These are phyloP conservation scores for Phytophthora crassamura DNA, from an alignment of 352 stramenopile genomes.

Conservation along the genomic window DNA sequence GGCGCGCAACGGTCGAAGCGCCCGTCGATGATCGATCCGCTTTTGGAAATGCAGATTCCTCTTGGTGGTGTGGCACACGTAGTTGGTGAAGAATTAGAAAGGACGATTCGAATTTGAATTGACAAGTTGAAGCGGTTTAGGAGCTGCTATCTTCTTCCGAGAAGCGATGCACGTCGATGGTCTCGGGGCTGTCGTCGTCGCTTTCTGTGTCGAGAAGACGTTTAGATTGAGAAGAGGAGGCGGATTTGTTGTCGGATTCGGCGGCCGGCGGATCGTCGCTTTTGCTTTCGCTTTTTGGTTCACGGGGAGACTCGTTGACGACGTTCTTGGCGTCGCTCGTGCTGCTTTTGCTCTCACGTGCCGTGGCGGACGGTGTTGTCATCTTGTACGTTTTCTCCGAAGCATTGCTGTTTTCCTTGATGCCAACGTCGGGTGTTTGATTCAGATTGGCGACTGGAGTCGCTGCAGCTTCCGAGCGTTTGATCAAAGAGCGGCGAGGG, in stretches of 20 bases:
- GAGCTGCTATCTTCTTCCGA: slow-evolving; percentile 9
- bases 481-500: slow-evolving; percentile 12
- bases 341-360: not conserved
- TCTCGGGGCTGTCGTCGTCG: slow-evolving; percentile 6
- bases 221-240: not conserved
- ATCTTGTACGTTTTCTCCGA: slow-evolving; percentile 1
- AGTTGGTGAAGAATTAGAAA: not conserved
- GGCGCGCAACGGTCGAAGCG: slow-evolving; percentile 5
- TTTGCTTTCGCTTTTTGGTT: slow-evolving; percentile 15
- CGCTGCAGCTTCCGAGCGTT: not conserved
- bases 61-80: slow-evolving; percentile 1
- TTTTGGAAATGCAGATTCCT: slow-evolving; percentile 4
- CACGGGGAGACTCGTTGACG: slow-evolving; percentile 5
- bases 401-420: slow-evolving; percentile 2
- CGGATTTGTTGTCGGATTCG: not conserved
- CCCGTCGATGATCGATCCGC: slow-evolving; percentile 19
- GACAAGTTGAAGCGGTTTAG: slow-evolving; percentile 24
- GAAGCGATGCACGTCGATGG: slow-evolving; percentile 10
- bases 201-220: not conserved
- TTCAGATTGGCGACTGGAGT: not conserved
- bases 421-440: not conserved
- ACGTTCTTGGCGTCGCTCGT: not conserved
- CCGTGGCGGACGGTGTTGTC: not conserved
- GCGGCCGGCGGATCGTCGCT: slow-evolving; percentile 7
- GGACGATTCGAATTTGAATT: not conserved